Evolutionary conservation across 75 land plant species (phyloP), one percentile per base, ranked within the genome.

Genomic region (Pinus albicaulis): DNA sequence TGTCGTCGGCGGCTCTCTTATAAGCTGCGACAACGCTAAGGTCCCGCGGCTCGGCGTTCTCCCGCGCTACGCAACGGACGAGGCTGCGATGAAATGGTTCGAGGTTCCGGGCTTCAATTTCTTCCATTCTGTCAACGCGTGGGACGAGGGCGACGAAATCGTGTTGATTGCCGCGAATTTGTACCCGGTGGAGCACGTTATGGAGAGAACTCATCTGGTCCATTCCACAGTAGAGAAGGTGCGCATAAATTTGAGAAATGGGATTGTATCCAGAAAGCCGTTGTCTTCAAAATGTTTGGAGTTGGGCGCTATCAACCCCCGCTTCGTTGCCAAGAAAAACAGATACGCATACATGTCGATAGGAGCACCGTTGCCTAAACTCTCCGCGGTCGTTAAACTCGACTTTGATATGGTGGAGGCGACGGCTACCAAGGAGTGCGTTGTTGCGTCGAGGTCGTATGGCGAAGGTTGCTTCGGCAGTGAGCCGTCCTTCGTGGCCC

Each of bases 401-500:
- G 99, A 96, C 76, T 59, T 85, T 56, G 76, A 76, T 8, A 10
- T 48, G 57, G 63, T 60, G 7, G 44, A 41, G 44, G 6, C 72
- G 52, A 61, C 68, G 12, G 81, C 68, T 16, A 19, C 55, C 0
- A 7, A 59, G 11, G 84, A 82, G 56, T 74, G 82, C 74, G 69
- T 73, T 56, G 91, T 89, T 36, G 91, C 82, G 2, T 38, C 74
- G 41, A 36, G 87, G 74, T 75, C 76, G 19, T 89, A 31, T 52
- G 86, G 89, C 0, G 63, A 59, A 0, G 85, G 84, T 0, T 86
- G 86, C 83, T 89, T 71, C 74, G 94, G 88, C 5, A 86, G 94
- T 12, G 96, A 93, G 81, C 96, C 96, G 3, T 91, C 81, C 61
- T 93, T 93, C 62, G 94, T 93, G 74, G 78, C 93, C 0, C 59